A percentile compares a stretch with the other conserved stretches of the same genome.
phyloP scores from a whole-genome alignment of 2,329 filamentous ascomycete species.

The Bisporella sp. region DNA sequence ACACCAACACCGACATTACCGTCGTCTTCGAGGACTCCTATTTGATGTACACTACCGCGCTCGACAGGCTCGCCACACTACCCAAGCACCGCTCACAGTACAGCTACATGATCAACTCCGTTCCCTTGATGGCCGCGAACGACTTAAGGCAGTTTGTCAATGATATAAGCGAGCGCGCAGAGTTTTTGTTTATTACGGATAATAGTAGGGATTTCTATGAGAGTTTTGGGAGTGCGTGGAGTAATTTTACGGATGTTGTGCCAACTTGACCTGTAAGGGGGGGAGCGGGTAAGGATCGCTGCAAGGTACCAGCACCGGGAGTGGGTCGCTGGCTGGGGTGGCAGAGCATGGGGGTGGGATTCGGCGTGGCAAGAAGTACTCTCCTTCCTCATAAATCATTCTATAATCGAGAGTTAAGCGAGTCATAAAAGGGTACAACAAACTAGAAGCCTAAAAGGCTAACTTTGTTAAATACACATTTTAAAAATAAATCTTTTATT shows the following conservation, averaged over 20 bases:
- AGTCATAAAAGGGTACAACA: too few relatives aligned
- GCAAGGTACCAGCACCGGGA: too few relatives aligned
- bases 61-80: neutral
- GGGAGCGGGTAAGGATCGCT: too few relatives aligned
- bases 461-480: too few relatives aligned
- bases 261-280: too few relatives aligned
- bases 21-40: neutral
- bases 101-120: neutral
- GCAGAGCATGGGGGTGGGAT: too few relatives aligned
- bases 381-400: too few relatives aligned
- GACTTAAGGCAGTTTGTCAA: neutral
- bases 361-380: too few relatives aligned
- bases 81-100: neutral
- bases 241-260: neutral
- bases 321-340: too few relatives aligned
- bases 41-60: neutral
- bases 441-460: too few relatives aligned
- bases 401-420: too few relatives aligned
- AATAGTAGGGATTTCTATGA: neutral
- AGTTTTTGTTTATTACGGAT: constrained; percentile 1
- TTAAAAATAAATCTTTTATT: too few relatives aligned
- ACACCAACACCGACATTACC: neutral
- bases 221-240: constrained; percentile 1
- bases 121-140: neutral
- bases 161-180: neutral